Conservation (phyloP, 1,139 yeast genomes). For the Yamadazyma kanchanaburiensis region DNA sequence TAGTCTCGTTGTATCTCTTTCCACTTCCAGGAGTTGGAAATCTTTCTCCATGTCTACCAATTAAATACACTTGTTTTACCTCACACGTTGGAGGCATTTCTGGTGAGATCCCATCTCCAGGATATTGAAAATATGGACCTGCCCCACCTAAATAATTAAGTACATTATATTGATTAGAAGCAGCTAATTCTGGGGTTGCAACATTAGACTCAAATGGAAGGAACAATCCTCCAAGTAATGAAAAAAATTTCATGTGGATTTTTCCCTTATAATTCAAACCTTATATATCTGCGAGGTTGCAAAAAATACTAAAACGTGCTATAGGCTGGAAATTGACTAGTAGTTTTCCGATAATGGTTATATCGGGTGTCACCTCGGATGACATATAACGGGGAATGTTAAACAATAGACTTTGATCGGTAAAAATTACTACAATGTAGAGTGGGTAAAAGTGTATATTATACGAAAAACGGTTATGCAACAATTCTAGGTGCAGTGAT, state of each 20-base stretch:
- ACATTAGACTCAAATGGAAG: conserved; percentile 15
- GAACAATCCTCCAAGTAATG: conserved; percentile 4
- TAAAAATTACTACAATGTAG: background rate
- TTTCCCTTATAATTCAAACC: too few relatives aligned
- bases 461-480: conserved; percentile 3
- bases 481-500: conserved; percentile 15
- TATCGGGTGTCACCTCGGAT: too few relatives aligned
- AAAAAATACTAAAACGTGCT: too few relatives aligned
- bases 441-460: background rate
- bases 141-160: conserved; percentile 44
- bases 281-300: too few relatives aligned
- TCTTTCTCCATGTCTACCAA: conserved; percentile 74
- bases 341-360: too few relatives aligned
- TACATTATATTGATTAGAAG: conserved; percentile 29
- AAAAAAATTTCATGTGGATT: conserved; percentile 5
- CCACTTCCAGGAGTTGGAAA: conserved; percentile 46
- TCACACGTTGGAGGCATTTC: conserved; percentile 49
- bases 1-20: conserved; percentile 18
- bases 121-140: conserved; percentile 44
- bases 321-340: too few relatives aligned
- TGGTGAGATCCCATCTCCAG: conserved; percentile 45
- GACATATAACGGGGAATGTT: too few relatives aligned
- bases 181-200: conserved; percentile 36
- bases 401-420: too few relatives aligned
- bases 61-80: conserved; percentile 62